Conservation (phyloP, 2,329 filamentous ascomycete genomes). For the Coniochaeta sp. region DNA sequence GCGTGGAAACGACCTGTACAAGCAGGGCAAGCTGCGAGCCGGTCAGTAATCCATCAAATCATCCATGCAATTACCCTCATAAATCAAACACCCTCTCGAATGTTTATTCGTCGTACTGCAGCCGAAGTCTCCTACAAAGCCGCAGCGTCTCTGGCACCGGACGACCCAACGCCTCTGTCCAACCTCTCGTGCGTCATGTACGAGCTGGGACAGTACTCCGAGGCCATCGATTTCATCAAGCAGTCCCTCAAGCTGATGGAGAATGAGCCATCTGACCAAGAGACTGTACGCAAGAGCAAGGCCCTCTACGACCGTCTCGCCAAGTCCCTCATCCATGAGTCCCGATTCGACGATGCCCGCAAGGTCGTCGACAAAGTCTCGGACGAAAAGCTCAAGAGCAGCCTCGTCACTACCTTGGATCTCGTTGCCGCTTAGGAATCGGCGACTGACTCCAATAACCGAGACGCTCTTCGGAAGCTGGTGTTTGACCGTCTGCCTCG, state of each 20-base stretch:
- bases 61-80: too few relatives aligned
- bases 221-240: slow-evolving; percentile 7
- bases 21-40: slow-evolving; percentile 5
- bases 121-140: slow-evolving; percentile 10
- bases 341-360: slow-evolving; percentile 7
- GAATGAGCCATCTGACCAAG: not conserved
- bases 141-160: slow-evolving; percentile 8
- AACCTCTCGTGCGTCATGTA: slow-evolving; percentile 16
- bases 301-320: slow-evolving; percentile 11
- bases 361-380: slow-evolving; percentile 4
- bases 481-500: slow-evolving; percentile 13
- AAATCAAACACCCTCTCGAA: not conserved
- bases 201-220: slow-evolving; percentile 13
- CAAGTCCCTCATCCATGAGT: slow-evolving; percentile 13
- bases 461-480: not conserved
- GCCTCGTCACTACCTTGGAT: not conserved
- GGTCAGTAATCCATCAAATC: slow-evolving; percentile 3
- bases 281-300: slow-evolving; percentile 6
- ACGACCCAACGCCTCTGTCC: slow-evolving; percentile 10
- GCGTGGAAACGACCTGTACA: slow-evolving; percentile 11
- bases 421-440: not conserved
- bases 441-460: not conserved
- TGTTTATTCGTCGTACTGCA: not conserved
- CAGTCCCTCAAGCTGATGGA: slow-evolving; percentile 8
- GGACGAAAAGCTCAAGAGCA: not conserved